These are phyloP conservation scores for Diatrype stigma DNA, from an alignment of 2,329 filamentous ascomycete genomes.

Conservation along the genomic window DNA sequence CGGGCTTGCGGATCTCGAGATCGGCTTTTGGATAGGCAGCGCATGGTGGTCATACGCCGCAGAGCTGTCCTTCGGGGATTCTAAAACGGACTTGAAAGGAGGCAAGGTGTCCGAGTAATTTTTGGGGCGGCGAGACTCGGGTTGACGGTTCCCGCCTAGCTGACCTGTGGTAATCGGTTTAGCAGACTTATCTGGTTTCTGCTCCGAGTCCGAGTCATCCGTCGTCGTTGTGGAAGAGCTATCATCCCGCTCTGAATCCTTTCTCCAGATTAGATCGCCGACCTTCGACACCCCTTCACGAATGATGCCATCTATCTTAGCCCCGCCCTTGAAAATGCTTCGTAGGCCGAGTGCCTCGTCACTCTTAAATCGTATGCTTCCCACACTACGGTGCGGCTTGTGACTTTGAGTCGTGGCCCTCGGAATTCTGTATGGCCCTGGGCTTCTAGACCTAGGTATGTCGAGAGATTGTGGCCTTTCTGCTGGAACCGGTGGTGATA, in stretches of 20 bases:
- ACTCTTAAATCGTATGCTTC: slow-evolving; percentile 42
- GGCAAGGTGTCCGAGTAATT: slow-evolving; percentile 51
- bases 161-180: no score
- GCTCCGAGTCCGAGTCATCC: slow-evolving; percentile 47
- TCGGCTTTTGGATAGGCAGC: slow-evolving; percentile 6
- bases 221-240: slow-evolving; percentile 37
- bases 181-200: no score
- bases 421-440: slow-evolving; percentile 31
- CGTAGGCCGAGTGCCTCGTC: slow-evolving; percentile 56
- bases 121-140: slow-evolving; percentile 32
- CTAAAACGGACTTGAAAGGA: slow-evolving; percentile 38
- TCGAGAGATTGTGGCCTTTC: slow-evolving; percentile 24
- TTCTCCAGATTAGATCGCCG: slow-evolving; percentile 55
- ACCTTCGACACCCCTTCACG: slow-evolving; percentile 54
- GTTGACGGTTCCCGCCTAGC: slow-evolving; percentile 29
- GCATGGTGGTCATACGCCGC: slow-evolving; percentile 13
- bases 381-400: slow-evolving; percentile 44
- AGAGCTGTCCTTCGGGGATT: slow-evolving; percentile 17
- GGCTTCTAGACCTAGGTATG: slow-evolving; percentile 33
- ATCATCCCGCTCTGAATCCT: slow-evolving; percentile 34
- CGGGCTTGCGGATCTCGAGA: slow-evolving; percentile 32
- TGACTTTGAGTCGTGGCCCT: slow-evolving; percentile 41
- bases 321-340: slow-evolving; percentile 73
- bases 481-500: slow-evolving; percentile 22
- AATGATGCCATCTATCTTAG: slow-evolving; percentile 65